A percentile compares a stretch with the other conserved stretches of the same genome.
These are phyloP conservation scores for Boletus sp. DNA, from an alignment of 768 basidiomycete species.

Conservation along the genomic window DNA sequence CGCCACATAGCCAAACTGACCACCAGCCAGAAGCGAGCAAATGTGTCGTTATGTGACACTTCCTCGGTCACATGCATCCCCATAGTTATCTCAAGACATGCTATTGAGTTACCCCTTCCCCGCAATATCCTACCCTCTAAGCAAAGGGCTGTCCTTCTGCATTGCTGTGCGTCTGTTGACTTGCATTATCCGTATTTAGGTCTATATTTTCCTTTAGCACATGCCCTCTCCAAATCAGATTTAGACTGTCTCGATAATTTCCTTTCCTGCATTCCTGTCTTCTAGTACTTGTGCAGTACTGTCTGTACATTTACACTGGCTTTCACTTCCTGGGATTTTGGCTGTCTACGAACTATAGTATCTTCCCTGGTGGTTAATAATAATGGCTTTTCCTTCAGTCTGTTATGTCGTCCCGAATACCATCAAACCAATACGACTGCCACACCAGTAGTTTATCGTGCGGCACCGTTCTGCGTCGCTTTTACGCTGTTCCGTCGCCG, in stretches of 20 bases:
- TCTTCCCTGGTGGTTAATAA: constrained; percentile 40
- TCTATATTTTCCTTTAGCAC: constrained; percentile 19
- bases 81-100: constrained; percentile 20
- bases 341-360: constrained; percentile 31
- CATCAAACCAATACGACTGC: neutral
- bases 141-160: constrained; percentile 22
- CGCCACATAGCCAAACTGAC: constrained; percentile 47
- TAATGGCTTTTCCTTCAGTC: constrained; percentile 7
- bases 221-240: constrained; percentile 18
- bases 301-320: constrained; percentile 36
- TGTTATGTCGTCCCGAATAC: neutral
- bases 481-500: constrained; percentile 71
- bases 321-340: constrained; percentile 25
- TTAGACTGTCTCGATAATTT: constrained; percentile 35
- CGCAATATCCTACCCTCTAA: constrained; percentile 31
- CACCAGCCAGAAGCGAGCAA: constrained; percentile 43
- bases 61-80: constrained; percentile 10
- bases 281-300: constrained; percentile 26
- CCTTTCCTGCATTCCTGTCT: constrained; percentile 22
- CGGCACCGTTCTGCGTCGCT: neutral
- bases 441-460: neutral
- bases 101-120: constrained; percentile 31
- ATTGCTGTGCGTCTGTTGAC: constrained; percentile 31
- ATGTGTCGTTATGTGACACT: constrained; percentile 56
- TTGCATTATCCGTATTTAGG: constrained; percentile 39